Conservation (phyloP, 768 basidiomycete species). For the Inosperma sp. region DNA sequence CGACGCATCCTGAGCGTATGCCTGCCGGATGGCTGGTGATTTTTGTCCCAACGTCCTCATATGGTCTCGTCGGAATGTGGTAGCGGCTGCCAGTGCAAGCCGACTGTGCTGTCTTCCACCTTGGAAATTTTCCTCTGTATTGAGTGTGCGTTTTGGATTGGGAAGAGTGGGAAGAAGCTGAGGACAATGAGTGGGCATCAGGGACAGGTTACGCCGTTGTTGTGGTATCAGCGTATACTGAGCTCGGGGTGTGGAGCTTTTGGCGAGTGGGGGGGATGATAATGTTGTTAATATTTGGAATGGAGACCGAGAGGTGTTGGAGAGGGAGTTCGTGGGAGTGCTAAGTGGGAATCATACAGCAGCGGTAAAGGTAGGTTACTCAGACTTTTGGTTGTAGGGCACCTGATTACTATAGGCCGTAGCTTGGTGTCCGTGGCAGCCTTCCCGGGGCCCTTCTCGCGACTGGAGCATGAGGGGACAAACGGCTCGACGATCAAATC, state of each 20-base stretch:
- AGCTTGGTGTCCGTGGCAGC: slow-evolving; percentile 98
- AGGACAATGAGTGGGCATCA: slow-evolving; percentile 90
- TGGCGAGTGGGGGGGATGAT: slow-evolving; percentile 95
- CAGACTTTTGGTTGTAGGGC: neutral
- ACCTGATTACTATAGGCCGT: slow-evolving; percentile 57
- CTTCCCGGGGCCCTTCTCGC: slow-evolving; percentile 85
- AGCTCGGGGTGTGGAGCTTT: slow-evolving; percentile 83
- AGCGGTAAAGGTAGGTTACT: slow-evolving; percentile 58
- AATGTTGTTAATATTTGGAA: slow-evolving; percentile 99
- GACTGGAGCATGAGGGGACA: slow-evolving; percentile 90
- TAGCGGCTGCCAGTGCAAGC: slow-evolving; percentile 92
- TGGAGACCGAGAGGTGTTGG: slow-evolving; percentile 58
- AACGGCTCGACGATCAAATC: slow-evolving; percentile 85
- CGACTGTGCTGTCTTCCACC: slow-evolving; percentile 76
- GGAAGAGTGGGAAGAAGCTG: slow-evolving; percentile 69
- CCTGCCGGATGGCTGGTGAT: slow-evolving; percentile 89
- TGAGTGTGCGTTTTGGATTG: slow-evolving; percentile 89
- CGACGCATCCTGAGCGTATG: slow-evolving; percentile 86
- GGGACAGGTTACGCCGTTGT: slow-evolving; percentile 75
- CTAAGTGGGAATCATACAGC: slow-evolving; percentile 92
- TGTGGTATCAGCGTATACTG: slow-evolving; percentile 85
- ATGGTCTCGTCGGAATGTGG: slow-evolving; percentile 82
- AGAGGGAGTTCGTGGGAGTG: slow-evolving; percentile 48
- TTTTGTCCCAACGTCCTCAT: slow-evolving; percentile 93
- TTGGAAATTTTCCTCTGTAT: slow-evolving; percentile 77